A percentile compares a stretch with the other conserved stretches of the same genome.
Conservation (phyloP, 805 yeast genomes). For the Candida coquimbonensis region DNA sequence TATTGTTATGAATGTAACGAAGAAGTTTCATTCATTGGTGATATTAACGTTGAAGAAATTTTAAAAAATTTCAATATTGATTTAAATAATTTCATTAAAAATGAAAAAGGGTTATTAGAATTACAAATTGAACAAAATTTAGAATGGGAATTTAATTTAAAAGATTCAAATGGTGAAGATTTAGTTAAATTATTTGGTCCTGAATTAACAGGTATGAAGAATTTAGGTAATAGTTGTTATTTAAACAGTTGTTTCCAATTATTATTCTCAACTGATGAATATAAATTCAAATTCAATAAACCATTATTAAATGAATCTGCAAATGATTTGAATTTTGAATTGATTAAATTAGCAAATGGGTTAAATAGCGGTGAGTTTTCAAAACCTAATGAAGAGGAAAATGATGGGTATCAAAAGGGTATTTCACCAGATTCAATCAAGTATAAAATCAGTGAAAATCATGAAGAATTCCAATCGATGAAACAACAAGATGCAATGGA, state of each 20-base stretch:
- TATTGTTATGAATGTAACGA: conserved; percentile 88
- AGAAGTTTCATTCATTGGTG: conserved; percentile 66
- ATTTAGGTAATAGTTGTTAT: conserved; percentile 92
- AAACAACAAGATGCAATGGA: conserved; percentile 96
- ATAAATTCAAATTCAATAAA: conserved; percentile 16
- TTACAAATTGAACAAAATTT: conserved; percentile 88
- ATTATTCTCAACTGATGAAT: conserved; percentile 39
- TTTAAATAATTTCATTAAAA: conserved; percentile 45
- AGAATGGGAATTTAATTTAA: conserved; percentile 88
- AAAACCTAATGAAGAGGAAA: conserved; percentile 34
- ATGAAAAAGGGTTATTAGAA: conserved; percentile 85
- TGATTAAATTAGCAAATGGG: conserved; percentile 77
- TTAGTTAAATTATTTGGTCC: conserved; percentile 65
- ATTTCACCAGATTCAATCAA: conserved; percentile 74
- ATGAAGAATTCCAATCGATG: conserved; percentile 77
- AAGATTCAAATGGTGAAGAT: conserved; percentile 59
- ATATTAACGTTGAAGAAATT: conserved; percentile 17
- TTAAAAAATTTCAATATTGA: conserved; percentile 58
- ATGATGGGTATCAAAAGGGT: conserved; percentile 55
- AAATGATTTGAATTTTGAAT: conserved; percentile 55
- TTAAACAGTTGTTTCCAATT: conserved; percentile 75
- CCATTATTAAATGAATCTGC: conserved; percentile 32
- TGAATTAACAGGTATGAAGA: conserved; percentile 76
- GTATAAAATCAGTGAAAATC: conserved; percentile 65
- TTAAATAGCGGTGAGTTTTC: conserved; percentile 69